Base-by-base conservation (phyloP, 2,329 filamentous ascomycete genomes). In the Claviceps sorghi region DNA sequence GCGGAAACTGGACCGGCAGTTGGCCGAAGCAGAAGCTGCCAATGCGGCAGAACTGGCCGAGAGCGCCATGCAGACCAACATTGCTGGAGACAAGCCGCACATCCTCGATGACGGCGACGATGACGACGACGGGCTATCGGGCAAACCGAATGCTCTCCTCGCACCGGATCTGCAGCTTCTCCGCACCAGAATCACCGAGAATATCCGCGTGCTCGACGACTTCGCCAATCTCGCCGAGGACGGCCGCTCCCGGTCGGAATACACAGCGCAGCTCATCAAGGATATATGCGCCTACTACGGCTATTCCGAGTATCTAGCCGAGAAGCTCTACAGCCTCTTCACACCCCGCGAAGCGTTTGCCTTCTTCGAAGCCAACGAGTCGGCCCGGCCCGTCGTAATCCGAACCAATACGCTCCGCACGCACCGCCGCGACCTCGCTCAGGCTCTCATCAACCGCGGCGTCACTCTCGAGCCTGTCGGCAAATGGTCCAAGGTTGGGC, bases 361-460 rank as follows among this genome's bases (percentile, higher is more conserved):
- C 52, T 98, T 98, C 71, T 97, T 98, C 72, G 93, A 98, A 72
- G 91, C 91, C 61, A 98, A 98, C 81, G 93, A 98, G 72, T 89
- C 87, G 30, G 82, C 89, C 15, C 82, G 93, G 50, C 93, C 93
- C 4, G 83, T 98, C 54, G 93, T 98, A 58, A 94, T 98, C 65
- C 84, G 93, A 63, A 97, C 93, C 57, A 98, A 98, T 70, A 98
- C 91, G 9, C 79, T 98, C 54, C 85, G 88, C 60, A 84, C 80
- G 40, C 79, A 83, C 64, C 75, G 81, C 50, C 73, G 81, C 62
- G 90, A 95, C 57, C 83, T 98, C 19, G 93, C 93, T 10, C 90
- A 96, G 67, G 80, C 90, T 1, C 78, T 96, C 55, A 96, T 96
- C 75, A 95, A 95, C 72, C 86, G 91, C 57, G 93, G 93, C 58